Evolutionary conservation across 768 basidiomycete species (phyloP), one percentile per base, ranked within the genome.

Genomic region (Tylopilus vinaceipallidus): DNA sequence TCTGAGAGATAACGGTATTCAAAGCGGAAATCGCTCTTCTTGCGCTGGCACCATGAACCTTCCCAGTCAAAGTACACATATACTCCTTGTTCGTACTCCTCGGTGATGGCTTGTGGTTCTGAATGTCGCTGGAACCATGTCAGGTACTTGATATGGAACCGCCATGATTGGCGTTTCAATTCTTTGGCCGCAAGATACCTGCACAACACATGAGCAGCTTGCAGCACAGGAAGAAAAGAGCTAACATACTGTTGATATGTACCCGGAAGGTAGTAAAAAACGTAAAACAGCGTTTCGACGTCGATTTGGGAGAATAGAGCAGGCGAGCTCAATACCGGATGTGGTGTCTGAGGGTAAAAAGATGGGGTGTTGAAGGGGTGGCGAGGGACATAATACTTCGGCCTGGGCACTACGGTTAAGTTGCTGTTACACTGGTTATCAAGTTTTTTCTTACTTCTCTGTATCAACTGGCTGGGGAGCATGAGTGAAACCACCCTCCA

Each of bases 31-130:
- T 98, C 95, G 64, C 88, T 86, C 78, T 99, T 99, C 76, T 94
- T 92, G 65, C 95, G 80, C 67, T 95, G 93, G 68, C 94, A 97
- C 97, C 95, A 99, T 55, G 90, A 91, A 42, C 92, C 92, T 69
- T 98, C 95, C 95, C 95, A 98, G 71, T 98, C 95, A 69, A 98
- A 98, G 77, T 99, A 99, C 29, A 97, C 90, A 70, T 99, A 99
- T 13, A 97, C 93, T 13, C 97, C 97, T 73, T 98, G 95, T 71
- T 99, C 97, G 68, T 98, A 99, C 67, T 98, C 95, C 60, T 98
- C 95, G 45, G 97, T 99, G 67, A 99, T 98, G 2, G 94, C 94
- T 63, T 95, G 92, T 9, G 97, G 97, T 63, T 98, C 95, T 20
- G 92, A 94, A 62, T 97, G 92, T 32, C 97, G 83, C 69, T 98